These are phyloP conservation scores for Yamadazyma scolyti DNA, from an alignment of 805 yeast species.

Conservation along the genomic window DNA sequence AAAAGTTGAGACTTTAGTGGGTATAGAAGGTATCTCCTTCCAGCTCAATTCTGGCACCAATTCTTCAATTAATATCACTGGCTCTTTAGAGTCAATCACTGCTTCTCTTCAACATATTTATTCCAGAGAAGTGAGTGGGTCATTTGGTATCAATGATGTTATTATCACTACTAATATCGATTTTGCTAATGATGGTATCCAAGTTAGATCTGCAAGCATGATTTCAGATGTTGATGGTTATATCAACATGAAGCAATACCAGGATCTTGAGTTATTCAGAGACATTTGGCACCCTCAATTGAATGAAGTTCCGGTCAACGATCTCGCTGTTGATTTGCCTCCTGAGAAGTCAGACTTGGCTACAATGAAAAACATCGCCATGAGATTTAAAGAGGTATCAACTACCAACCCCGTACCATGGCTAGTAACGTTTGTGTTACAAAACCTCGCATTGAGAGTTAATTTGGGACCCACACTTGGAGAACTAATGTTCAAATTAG, in stretches of 20 bases:
- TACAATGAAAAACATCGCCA: slow-evolving; percentile 36
- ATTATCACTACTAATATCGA: slow-evolving; percentile 48
- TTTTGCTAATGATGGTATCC: slow-evolving; percentile 35
- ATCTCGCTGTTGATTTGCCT: no score
- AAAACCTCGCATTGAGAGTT: slow-evolving; percentile 50
- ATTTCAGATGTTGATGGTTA: slow-evolving; percentile 56
- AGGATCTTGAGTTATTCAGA: slow-evolving; percentile 75
- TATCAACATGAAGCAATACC: slow-evolving; percentile 78
- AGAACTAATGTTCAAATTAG: slow-evolving; percentile 49
- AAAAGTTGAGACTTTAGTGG: slow-evolving; percentile 81
- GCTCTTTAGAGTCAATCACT: slow-evolving; percentile 51
- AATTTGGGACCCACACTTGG: slow-evolving; percentile 89
- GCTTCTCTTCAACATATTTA: slow-evolving; percentile 86
- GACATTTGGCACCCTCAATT: slow-evolving; percentile 73
- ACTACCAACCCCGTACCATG: slow-evolving; percentile 71
- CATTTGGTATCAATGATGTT: slow-evolving; percentile 45
- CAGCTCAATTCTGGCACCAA: slow-evolving; percentile 51
- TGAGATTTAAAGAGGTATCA: slow-evolving; percentile 53
- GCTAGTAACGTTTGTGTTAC: slow-evolving; percentile 56
- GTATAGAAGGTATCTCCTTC: slow-evolving; percentile 63
- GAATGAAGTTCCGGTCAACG: not conserved
- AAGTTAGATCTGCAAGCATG: slow-evolving; percentile 47
- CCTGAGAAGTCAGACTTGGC: slow-evolving; percentile 13
- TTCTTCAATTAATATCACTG: slow-evolving; percentile 35
- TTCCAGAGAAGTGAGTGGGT: slow-evolving; percentile 85